phyloP scores from a whole-genome alignment of 2,329 filamentous ascomycete species.

The Clathrospora elynae region DNA sequence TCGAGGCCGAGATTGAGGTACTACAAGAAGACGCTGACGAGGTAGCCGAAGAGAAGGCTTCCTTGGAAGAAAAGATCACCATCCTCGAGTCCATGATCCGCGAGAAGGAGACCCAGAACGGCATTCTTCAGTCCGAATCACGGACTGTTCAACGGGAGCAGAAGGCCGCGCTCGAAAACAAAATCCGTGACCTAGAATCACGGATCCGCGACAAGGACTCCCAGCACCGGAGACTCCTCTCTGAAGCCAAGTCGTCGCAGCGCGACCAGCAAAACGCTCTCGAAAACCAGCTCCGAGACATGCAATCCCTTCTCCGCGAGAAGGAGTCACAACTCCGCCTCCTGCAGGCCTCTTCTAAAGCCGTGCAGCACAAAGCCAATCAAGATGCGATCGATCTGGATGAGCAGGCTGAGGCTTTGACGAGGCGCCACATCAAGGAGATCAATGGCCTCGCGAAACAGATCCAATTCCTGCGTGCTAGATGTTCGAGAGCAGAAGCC shows the following conservation, averaged over 20 bases:
- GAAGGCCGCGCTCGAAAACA: constrained; percentile 53
- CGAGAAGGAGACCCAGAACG: constrained; percentile 43
- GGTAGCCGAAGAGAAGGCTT: constrained; percentile 56
- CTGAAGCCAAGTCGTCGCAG: constrained; percentile 31
- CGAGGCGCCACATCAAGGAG: constrained; percentile 74
- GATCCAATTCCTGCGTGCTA: constrained; percentile 86
- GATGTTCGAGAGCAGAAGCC: constrained; percentile 77
- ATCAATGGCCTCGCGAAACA: constrained; percentile 83
- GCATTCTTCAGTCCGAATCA: constrained; percentile 27
- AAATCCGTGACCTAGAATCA: constrained; percentile 48
- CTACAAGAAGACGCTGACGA: constrained; percentile 53
- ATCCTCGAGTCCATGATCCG: constrained; percentile 43
- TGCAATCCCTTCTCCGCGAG: constrained; percentile 32
- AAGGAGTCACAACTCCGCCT: constrained; percentile 34
- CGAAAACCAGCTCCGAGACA: constrained; percentile 57
- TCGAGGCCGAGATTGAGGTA: constrained; percentile 62
- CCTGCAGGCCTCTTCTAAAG: constrained; percentile 38
- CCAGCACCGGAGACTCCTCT: constrained; percentile 35
- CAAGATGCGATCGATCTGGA: constrained; percentile 40
- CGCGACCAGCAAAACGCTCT: constrained; percentile 50
- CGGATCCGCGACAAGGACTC: constrained; percentile 39
- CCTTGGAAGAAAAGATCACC: constrained; percentile 63
- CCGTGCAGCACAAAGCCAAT: constrained; percentile 35
- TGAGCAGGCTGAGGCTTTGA: constrained; percentile 64
- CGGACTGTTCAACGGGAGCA: constrained; percentile 66